These are phyloP conservation scores for Linderniella brevidens DNA, from an alignment of 257 asterid species.

Conservation along the genomic window DNA sequence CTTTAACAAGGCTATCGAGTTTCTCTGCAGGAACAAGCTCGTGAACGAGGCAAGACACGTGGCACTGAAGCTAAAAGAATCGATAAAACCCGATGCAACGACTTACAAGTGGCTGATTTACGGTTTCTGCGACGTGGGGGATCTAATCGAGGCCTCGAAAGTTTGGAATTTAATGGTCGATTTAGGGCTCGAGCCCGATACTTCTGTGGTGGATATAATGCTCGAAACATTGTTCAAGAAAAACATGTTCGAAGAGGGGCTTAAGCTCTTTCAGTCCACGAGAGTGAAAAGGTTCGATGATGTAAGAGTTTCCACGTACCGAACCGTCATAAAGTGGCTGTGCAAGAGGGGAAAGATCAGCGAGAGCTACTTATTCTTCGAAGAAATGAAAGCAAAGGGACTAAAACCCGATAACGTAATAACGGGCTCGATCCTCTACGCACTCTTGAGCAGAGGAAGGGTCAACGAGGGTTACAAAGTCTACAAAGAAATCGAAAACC, in stretches of 20 bases:
- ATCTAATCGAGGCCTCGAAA: constrained; percentile 71
- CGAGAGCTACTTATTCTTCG: constrained; percentile 35
- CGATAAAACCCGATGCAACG: constrained; percentile 30
- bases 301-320: constrained; percentile 36
- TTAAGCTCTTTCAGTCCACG: constrained; percentile 59
- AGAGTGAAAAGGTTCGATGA: constrained; percentile 30
- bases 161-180: constrained; percentile 81
- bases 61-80: constrained; percentile 44
- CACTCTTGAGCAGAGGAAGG: constrained; percentile 48
- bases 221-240: constrained; percentile 57
- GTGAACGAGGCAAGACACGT: constrained; percentile 63
- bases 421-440: constrained; percentile 34
- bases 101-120: constrained; percentile 69
- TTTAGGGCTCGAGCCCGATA: constrained; percentile 39
- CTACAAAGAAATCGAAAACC: constrained; percentile 30
- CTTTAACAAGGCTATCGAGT: constrained; percentile 42
- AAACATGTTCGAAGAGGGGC: constrained; percentile 31
- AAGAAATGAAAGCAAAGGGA: constrained; percentile 59
- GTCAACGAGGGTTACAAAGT: constrained; percentile 42
- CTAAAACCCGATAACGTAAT: constrained; percentile 31
- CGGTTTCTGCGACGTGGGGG: constrained; percentile 77
- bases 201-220: constrained; percentile 29
- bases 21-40: constrained; percentile 45
- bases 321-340: constrained; percentile 65
- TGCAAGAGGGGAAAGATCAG: constrained; percentile 58